These are phyloP conservation scores for Pythium plurisporium DNA, from an alignment of 352 stramenopile species.

Conservation along the genomic window DNA sequence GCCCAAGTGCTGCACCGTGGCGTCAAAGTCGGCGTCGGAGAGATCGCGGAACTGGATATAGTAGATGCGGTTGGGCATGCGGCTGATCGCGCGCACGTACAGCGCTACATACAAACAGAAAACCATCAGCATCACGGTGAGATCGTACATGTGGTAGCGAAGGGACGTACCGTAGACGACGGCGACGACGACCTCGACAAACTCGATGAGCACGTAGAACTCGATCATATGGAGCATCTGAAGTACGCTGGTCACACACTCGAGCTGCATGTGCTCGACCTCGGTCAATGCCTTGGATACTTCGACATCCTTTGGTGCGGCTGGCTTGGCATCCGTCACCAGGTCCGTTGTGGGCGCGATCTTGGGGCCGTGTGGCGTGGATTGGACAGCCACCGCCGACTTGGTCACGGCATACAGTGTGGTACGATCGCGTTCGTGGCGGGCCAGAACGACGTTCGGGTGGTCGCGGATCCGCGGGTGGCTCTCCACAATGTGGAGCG, in stretches of 20 bases:
- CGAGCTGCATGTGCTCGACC: not conserved
- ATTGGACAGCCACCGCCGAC: too few species aligned
- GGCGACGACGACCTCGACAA: slow-evolving; percentile 22
- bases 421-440: not conserved
- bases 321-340: not conserved
- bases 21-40: not conserved
- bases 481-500: not conserved
- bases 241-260: slow-evolving; percentile 8
- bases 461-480: not conserved
- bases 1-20: not conserved
- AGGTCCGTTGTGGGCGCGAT: too few species aligned
- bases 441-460: not conserved
- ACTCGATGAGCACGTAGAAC: slow-evolving; percentile 25
- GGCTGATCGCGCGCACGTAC: not conserved
- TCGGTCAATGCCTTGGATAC: not conserved
- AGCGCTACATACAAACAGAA: too few species aligned
- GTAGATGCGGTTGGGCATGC: not conserved
- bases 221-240: slow-evolving; percentile 32
- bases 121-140: too few species aligned
- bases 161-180: slow-evolving; percentile 6
- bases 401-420: too few species aligned
- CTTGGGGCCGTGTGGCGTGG: too few species aligned
- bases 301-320: not conserved
- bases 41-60: not conserved
- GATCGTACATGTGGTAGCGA: too few species aligned